Evolutionary conservation across 2,329 filamentous ascomycete genomes (phyloP).

Genomic region (Clarireedia hainanense): DNA sequence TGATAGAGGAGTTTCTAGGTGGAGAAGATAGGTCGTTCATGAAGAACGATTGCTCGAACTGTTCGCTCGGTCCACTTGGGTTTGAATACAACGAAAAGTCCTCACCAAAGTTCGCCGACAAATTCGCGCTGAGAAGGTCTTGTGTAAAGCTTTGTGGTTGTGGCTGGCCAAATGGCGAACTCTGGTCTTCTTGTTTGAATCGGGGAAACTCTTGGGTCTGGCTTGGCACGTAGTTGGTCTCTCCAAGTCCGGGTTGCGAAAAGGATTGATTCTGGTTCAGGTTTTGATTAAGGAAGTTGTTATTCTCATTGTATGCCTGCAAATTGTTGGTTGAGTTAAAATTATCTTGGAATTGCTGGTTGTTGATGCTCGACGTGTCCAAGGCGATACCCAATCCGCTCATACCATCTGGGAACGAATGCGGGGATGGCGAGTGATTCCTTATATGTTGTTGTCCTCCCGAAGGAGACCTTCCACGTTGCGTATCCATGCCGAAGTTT

Average conservation of each 20-base stretch:
- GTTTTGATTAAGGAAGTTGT: slow-evolving; percentile 40
- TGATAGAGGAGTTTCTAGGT: slow-evolving; percentile 35
- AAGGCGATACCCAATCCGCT: slow-evolving; percentile 49
- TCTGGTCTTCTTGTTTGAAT: slow-evolving; percentile 26
- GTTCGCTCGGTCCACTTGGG: slow-evolving; percentile 43
- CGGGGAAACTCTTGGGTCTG: slow-evolving; percentile 27
- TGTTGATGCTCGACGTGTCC: slow-evolving; percentile 30
- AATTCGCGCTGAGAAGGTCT: slow-evolving; percentile 40
- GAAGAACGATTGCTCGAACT: slow-evolving; percentile 56
- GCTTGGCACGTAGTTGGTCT: slow-evolving; percentile 19
- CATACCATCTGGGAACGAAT: slow-evolving; percentile 39
- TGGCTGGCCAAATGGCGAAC: slow-evolving; percentile 30
- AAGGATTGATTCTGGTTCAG: slow-evolving; percentile 32
- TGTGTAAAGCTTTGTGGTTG: slow-evolving; percentile 42
- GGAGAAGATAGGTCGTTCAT: slow-evolving; percentile 40
- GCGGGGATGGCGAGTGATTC: slow-evolving; percentile 56
- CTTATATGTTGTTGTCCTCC: slow-evolving; percentile 46
- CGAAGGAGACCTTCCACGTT: slow-evolving; percentile 56
- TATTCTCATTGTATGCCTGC: slow-evolving; percentile 29
- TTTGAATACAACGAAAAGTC: slow-evolving; percentile 61
- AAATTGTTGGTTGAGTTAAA: slow-evolving; percentile 32
- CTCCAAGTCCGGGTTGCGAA: slow-evolving; percentile 21
- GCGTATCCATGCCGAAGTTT: slow-evolving; percentile 42
- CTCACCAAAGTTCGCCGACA: slow-evolving; percentile 43
- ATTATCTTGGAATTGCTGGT: slow-evolving; percentile 33